Evolutionary conservation across 495 filamentous ascomycete genomes (phyloP).

Genomic region (Xylaria venustula): DNA sequence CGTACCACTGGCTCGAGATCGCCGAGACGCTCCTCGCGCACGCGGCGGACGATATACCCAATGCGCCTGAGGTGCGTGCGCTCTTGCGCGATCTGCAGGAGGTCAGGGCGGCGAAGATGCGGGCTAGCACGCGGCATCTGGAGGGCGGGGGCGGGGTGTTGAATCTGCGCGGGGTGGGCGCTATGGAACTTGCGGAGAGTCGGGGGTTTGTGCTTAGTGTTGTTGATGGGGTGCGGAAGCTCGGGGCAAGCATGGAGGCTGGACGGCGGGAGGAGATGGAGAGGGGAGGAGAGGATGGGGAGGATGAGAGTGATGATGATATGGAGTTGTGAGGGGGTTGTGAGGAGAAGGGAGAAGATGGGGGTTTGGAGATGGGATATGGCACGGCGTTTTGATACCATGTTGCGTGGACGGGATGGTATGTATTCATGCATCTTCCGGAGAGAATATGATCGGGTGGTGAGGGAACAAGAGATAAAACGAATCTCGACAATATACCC

Average conservation of each 20-base stretch:
- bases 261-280: slow-evolving; percentile 55
- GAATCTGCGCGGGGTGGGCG: slow-evolving; percentile 78
- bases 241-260: slow-evolving; percentile 58
- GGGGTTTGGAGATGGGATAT: not conserved
- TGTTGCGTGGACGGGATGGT: not conserved
- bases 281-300: slow-evolving; percentile 26
- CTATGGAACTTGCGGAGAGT: slow-evolving; percentile 86
- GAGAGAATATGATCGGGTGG: not conserved
- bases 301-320: slow-evolving; percentile 47
- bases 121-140: slow-evolving; percentile 66
- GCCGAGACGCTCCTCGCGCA: slow-evolving; percentile 80
- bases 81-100: slow-evolving; percentile 82
- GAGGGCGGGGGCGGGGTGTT: slow-evolving; percentile 67
- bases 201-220: slow-evolving; percentile 81
- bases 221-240: slow-evolving; percentile 77
- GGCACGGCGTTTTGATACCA: slow-evolving; percentile 3
- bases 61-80: slow-evolving; percentile 69
- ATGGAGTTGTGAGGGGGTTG: slow-evolving; percentile 41
- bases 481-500: not conserved
- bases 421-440: not conserved
- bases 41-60: slow-evolving; percentile 80
- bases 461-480: not conserved
- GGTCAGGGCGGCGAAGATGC: slow-evolving; percentile 84
- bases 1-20: slow-evolving; percentile 93
- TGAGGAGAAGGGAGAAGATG: not conserved